Conservation (phyloP, 768 basidiomycete species). For the Myochromella boudieri region DNA sequence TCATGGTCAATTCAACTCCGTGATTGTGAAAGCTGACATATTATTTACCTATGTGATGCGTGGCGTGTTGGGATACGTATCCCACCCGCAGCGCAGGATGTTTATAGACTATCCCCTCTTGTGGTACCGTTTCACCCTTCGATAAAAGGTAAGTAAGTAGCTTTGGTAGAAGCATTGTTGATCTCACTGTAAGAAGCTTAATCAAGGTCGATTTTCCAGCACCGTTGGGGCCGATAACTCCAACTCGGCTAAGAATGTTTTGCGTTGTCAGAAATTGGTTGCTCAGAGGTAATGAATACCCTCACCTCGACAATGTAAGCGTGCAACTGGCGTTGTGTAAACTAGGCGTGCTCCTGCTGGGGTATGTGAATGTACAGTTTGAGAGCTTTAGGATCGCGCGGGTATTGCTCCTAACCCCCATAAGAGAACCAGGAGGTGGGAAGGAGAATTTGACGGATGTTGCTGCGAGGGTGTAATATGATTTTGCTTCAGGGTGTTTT, state of each 20-base stretch:
- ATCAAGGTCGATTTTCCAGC: slow-evolving; percentile 96
- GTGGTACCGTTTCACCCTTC: slow-evolving; percentile 88
- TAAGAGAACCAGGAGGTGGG: slow-evolving; percentile 92
- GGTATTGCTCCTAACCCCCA: slow-evolving; percentile 96
- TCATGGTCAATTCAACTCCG: slow-evolving; percentile 1
- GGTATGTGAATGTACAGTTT: slow-evolving; percentile 93
- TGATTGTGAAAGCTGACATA: background rate
- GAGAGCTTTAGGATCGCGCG: slow-evolving; percentile 92
- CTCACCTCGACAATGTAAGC: slow-evolving; percentile 85
- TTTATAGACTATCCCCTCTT: slow-evolving; percentile 90
- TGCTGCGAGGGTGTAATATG: slow-evolving; percentile 94
- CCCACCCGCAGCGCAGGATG: slow-evolving; percentile 93
- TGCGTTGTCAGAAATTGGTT: slow-evolving; percentile 13
- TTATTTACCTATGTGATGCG: slow-evolving; percentile 82
- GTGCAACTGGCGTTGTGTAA: slow-evolving; percentile 89
- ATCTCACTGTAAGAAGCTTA: slow-evolving; percentile 82
- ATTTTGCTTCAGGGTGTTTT: slow-evolving; percentile 89
- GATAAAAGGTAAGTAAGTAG: slow-evolving; percentile 6
- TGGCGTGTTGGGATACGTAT: slow-evolving; percentile 97
- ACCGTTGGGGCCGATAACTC: slow-evolving; percentile 90
- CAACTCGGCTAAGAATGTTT: slow-evolving; percentile 67
- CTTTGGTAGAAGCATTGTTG: slow-evolving; percentile 1
- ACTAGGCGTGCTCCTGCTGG: slow-evolving; percentile 77
- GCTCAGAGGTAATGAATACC: slow-evolving; percentile 18
- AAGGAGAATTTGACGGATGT: slow-evolving; percentile 94